A percentile compares a stretch with the other conserved stretches of the same genome.
These are phyloP conservation scores for Glycine tomentella DNA, from an alignment of 306 rosid species.

Conservation along the genomic window DNA sequence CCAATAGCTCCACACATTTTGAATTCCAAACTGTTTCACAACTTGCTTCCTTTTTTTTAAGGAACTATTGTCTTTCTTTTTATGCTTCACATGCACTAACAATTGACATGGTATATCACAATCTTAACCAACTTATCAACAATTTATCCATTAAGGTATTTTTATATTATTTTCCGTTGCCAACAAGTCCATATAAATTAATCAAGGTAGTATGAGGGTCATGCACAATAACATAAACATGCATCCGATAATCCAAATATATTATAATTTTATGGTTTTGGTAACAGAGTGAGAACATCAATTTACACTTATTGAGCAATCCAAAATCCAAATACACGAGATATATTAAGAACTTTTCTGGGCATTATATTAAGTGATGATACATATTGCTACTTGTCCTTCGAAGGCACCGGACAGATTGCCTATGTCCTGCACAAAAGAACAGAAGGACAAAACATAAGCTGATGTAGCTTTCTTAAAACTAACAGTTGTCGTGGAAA, in stretches of 20 bases:
- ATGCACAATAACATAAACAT: conserved; percentile 12
- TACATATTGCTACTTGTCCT: conserved; percentile 34
- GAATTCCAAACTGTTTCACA: too few species aligned
- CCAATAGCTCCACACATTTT: too few species aligned
- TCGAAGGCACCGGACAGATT: too few species aligned
- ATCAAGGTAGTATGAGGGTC: too few species aligned
- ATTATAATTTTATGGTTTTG: conserved; percentile 16
- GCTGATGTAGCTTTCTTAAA: conserved; percentile 19
- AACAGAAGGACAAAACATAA: conserved; percentile 25
- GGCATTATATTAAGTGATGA: conserved; percentile 15
- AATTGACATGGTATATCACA: too few species aligned
- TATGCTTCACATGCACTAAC: too few species aligned
- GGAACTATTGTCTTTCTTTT: too few species aligned
- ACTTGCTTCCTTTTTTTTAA: too few species aligned
- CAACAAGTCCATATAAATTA: too few species aligned
- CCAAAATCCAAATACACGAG: conserved; percentile 30
- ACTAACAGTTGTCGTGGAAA: neutral
- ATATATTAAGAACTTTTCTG: neutral
- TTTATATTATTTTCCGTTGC: too few species aligned
- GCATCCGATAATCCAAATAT: neutral
- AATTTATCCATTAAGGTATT: too few species aligned
- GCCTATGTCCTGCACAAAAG: conserved; percentile 40
- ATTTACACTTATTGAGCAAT: conserved; percentile 39
- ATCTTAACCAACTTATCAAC: too few species aligned
- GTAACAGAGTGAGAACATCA: neutral